Evolutionary conservation across 257 asterid genomes (phyloP).

Genomic region (Ligustrum vulgare): DNA sequence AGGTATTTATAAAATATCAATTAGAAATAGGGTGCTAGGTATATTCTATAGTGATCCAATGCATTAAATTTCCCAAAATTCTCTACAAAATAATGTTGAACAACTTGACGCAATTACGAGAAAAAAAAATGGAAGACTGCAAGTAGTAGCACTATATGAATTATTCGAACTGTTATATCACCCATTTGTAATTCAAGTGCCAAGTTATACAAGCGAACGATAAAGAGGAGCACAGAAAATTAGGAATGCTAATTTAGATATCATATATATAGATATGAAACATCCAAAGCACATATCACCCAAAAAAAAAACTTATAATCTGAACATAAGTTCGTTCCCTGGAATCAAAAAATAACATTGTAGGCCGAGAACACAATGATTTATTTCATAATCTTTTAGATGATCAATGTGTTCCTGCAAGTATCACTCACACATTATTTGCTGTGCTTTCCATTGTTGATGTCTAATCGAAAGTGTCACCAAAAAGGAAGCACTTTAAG

Average conservation of each 20-base stretch:
- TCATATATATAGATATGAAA: background rate
- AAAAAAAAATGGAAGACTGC: background rate
- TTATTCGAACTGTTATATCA: background rate
- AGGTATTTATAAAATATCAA: background rate
- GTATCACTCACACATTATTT: background rate
- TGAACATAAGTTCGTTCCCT: background rate
- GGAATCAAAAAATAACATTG: background rate
- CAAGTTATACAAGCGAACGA: background rate
- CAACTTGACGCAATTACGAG: background rate
- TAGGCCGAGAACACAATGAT: background rate
- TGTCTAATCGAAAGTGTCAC: background rate
- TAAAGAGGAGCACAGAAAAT: background rate
- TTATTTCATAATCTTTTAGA: constrained; percentile 2
- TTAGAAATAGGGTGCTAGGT: background rate
- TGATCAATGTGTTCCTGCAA: constrained; percentile 22
- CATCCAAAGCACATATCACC: background rate
- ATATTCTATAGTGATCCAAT: background rate
- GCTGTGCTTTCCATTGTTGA: background rate
- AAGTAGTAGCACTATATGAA: background rate
- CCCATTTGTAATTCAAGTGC: background rate
- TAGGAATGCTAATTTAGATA: background rate
- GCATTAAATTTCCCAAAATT: background rate
- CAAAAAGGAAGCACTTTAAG: background rate
- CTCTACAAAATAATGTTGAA: background rate
- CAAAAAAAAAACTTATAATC: background rate